Percentiles rank a stretch among this genome's conserved stretches.
Evolutionary conservation across 2,329 filamentous ascomycete species (phyloP).

Genomic region (Xylaria sp.): DNA sequence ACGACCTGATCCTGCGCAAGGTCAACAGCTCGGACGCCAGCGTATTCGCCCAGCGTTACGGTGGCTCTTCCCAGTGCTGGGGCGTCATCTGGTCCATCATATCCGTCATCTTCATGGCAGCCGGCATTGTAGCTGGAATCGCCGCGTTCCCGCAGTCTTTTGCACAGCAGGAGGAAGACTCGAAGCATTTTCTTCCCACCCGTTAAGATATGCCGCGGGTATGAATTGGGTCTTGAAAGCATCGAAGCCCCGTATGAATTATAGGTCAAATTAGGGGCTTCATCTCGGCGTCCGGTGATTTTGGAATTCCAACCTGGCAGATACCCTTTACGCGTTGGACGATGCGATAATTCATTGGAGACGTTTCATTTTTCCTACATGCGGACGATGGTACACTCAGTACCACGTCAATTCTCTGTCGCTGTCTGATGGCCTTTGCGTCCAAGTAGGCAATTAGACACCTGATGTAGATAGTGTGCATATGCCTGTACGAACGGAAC

Average conservation of each 20-base stretch:
- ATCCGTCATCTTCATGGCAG: constrained; percentile 70
- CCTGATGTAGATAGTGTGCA: too few relatives aligned
- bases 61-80: constrained; percentile 80
- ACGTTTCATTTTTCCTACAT: neutral
- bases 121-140: constrained; percentile 74
- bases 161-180: constrained; percentile 39
- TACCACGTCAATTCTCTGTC: too few relatives aligned
- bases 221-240: neutral
- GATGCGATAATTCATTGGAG: neutral
- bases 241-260: neutral
- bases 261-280: neutral
- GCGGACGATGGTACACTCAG: too few relatives aligned
- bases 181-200: constrained; percentile 27
- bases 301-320: constrained; percentile 8
- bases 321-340: constrained; percentile 11
- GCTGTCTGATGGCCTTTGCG: too few relatives aligned
- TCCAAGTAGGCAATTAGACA: too few relatives aligned
- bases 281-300: constrained; percentile 7
- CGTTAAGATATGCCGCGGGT: constrained; percentile 3
- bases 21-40: constrained; percentile 80
- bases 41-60: constrained; percentile 77
- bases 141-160: constrained; percentile 75
- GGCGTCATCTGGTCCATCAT: constrained; percentile 78
- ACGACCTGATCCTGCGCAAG: constrained; percentile 78
- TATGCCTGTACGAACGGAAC: too few relatives aligned